Base-by-base conservation (phyloP, 352 stramenopile genomes). In the Phytophthora cryptogea region DNA sequence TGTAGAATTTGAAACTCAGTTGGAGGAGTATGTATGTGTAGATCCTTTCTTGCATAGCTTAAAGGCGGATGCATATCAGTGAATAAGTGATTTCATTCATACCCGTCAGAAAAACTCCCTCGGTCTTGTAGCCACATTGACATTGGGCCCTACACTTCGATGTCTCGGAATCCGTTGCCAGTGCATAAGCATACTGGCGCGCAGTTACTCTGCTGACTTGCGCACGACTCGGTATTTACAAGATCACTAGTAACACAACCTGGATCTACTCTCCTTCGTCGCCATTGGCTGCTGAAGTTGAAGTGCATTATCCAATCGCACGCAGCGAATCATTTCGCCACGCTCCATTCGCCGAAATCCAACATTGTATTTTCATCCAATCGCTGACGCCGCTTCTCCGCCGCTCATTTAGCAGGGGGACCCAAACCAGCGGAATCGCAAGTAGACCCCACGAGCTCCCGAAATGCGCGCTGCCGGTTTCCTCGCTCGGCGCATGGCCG, bases 401-500 rank as follows among this genome's bases (percentile, higher is more conserved):
- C 59, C 64, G 46, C 59, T 68, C 64, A 55, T 72, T 72, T 65
- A 20, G 37, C 28, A 53, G 56, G 41, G 44, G 41, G 8, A 23
- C 20, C 32, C 33, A 45, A 23, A 68, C 62, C 49, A 70, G 43
- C 47, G 51, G 51, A 68, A 72, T 51, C n/a, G 41, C 33, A 40
- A 59, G 36, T 33, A 20, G 31, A 41, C 4, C 37, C 27, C 31
- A 30, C 13, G n/a, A 14, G 32, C 31, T 23, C 20, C 20, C 45
- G 23, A 58, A 13, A 79, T 76, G 67, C 76, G 65, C 44, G 69
- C 72, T 64, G 70, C 76, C 30, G 48, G 70, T 59, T 80, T 75
- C 60, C 72, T 86, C 54, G 71, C 79, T 70, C 75, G 77, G 35
- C 81, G 81, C 60, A 54, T 84, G 57, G 68, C 71, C 54, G 47